These are phyloP conservation scores for Lizonia empirigonia DNA, from an alignment of 2,329 filamentous ascomycete species.

Conservation along the genomic window DNA sequence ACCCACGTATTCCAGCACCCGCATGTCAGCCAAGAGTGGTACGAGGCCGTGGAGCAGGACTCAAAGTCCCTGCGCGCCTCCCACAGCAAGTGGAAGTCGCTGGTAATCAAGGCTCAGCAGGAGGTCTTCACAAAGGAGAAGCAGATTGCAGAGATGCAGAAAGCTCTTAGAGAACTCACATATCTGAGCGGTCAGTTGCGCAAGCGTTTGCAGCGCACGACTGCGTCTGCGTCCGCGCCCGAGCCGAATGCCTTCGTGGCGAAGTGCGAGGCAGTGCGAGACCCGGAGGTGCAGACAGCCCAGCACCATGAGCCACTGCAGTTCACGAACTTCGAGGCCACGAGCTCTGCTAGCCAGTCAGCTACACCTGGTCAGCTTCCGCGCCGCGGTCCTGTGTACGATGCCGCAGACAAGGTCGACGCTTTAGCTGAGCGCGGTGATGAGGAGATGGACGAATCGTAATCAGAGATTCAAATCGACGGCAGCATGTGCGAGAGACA, in stretches of 20 bases:
- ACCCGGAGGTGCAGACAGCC: background rate
- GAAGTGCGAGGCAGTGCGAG: slow-evolving; percentile 3
- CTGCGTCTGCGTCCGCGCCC: no score
- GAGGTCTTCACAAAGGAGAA: background rate
- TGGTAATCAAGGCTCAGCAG: background rate
- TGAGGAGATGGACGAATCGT: background rate
- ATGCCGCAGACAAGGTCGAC: background rate
- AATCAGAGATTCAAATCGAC: no score
- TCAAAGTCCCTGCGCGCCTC: background rate
- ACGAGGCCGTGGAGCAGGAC: background rate
- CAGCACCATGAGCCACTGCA: background rate
- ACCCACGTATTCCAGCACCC: background rate
- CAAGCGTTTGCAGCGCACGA: background rate
- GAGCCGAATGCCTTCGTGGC: background rate
- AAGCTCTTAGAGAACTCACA: background rate
- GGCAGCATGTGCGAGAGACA: background rate
- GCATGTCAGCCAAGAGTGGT: slow-evolving; percentile 1
- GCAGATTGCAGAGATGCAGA: background rate
- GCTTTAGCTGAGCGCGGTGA: background rate
- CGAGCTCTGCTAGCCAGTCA: background rate
- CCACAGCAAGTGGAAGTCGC: background rate
- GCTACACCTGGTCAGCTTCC: no score
- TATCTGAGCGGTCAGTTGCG: background rate
- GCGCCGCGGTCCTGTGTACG: background rate
- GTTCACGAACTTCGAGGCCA: background rate